A percentile compares a stretch with the other conserved stretches of the same genome.
phyloP scores from a whole-genome alignment of 257 asterid species.

The Fraxinus americana region DNA sequence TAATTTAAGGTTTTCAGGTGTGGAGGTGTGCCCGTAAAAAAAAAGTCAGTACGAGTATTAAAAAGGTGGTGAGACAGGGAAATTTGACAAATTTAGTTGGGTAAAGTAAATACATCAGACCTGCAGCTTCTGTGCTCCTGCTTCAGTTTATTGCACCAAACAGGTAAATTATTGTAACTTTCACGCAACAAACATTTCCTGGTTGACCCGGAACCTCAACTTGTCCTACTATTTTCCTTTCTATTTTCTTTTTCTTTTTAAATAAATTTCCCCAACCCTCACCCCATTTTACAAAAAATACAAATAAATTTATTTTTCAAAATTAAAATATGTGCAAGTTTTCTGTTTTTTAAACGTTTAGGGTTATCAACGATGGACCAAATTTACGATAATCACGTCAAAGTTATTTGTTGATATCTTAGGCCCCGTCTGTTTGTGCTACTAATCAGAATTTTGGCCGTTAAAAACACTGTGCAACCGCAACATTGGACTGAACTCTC shows the following conservation, averaged over 20 bases:
- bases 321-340: too few relatives aligned
- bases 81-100: slow-evolving; percentile 64
- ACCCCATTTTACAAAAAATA: neutral
- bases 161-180: slow-evolving; percentile 35
- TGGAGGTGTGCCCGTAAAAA: neutral
- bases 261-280: neutral
- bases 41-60: neutral
- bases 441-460: too few relatives aligned
- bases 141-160: slow-evolving; percentile 33
- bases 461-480: too few relatives aligned
- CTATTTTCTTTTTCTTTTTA: neutral
- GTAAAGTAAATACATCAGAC: slow-evolving; percentile 55
- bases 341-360: too few relatives aligned
- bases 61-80: slow-evolving; percentile 28
- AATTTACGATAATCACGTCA: too few relatives aligned
- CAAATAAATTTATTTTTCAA: too few relatives aligned
- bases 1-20: neutral
- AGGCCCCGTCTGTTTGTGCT: too few relatives aligned
- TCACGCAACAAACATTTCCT: slow-evolving; percentile 39
- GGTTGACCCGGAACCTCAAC: neutral
- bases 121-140: slow-evolving; percentile 34
- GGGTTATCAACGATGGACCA: too few relatives aligned
- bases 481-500: too few relatives aligned
- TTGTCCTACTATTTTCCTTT: slow-evolving; percentile 18
- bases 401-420: too few relatives aligned